Percentiles rank a stretch among this genome's conserved stretches.
Conservation (phyloP, 805 yeast genomes). For the Zygotorulaspora chibaensis region DNA sequence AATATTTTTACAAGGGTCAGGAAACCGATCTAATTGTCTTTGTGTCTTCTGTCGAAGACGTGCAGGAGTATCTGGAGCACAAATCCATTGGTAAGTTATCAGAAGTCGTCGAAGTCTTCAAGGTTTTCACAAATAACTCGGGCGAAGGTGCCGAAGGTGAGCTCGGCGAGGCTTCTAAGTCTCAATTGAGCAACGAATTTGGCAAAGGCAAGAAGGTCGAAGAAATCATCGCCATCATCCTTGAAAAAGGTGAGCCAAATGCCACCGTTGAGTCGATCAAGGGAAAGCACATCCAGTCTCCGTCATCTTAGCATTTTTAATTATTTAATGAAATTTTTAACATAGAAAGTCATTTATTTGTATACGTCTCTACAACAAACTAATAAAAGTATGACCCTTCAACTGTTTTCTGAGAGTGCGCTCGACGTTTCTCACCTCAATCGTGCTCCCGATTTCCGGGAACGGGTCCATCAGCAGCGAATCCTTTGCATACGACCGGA, state of each 20-base stretch:
- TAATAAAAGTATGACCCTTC: constrained; percentile 3
- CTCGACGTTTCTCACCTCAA: constrained; percentile 3
- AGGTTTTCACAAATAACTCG: constrained; percentile 55
- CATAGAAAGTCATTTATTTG: background rate
- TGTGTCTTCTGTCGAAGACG: constrained; percentile 49
- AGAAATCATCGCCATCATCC: constrained; percentile 54
- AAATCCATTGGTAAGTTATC: constrained; percentile 42
- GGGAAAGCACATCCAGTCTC: background rate
- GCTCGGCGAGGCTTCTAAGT: constrained; percentile 65
- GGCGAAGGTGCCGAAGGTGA: constrained; percentile 70
- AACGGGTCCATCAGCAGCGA: constrained; percentile 3
- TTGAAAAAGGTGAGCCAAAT: constrained; percentile 57
- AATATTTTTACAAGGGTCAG: constrained; percentile 61
- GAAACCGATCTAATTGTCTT: constrained; percentile 63
- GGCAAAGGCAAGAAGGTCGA: constrained; percentile 50
- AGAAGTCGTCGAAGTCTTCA: constrained; percentile 61
- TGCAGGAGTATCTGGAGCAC: constrained; percentile 38
- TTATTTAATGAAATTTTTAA: background rate
- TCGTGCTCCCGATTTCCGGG: background rate
- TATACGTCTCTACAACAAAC: background rate
- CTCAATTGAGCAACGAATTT: constrained; percentile 62
- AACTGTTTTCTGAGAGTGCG: constrained; percentile 1
- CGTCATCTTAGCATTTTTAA: background rate
- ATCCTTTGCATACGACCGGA: constrained; percentile 5
- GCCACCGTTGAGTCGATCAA: constrained; percentile 20